A percentile compares a stretch with the other conserved stretches of the same genome.
Conservation (phyloP, 2,329 filamentous ascomycete species). For the Pseudomassariella vexata region DNA sequence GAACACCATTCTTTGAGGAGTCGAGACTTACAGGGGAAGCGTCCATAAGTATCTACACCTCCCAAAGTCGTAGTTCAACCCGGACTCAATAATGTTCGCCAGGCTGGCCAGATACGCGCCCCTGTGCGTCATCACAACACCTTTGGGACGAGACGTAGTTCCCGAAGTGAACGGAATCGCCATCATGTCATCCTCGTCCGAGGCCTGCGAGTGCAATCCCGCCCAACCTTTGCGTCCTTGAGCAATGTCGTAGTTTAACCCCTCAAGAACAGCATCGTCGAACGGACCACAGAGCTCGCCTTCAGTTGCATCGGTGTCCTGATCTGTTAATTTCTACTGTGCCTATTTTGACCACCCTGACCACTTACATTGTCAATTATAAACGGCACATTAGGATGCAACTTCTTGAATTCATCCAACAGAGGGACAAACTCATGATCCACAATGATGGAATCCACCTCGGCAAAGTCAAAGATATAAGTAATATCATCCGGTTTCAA, state of each 20-base stretch:
- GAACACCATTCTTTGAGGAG: background rate
- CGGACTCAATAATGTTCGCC: slow-evolving; percentile 83
- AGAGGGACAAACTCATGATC: slow-evolving; percentile 74
- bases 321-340: slow-evolving; percentile 11
- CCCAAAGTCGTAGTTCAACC: slow-evolving; percentile 64
- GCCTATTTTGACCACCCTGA: too few species aligned
- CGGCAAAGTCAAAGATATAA: slow-evolving; percentile 85
- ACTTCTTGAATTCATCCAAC: slow-evolving; percentile 58
- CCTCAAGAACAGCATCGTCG: slow-evolving; percentile 77
- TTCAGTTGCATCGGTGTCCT: slow-evolving; percentile 73
- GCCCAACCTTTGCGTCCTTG: slow-evolving; percentile 68
- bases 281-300: slow-evolving; percentile 74
- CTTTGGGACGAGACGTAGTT: slow-evolving; percentile 87
- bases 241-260: slow-evolving; percentile 64
- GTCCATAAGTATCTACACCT: slow-evolving; percentile 86
- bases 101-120: slow-evolving; percentile 80
- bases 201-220: slow-evolving; percentile 63
- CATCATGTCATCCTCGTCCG: slow-evolving; percentile 73
- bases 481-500: slow-evolving; percentile 65
- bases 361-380: slow-evolving; percentile 61
- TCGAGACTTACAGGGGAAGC: slow-evolving; percentile 71
- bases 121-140: slow-evolving; percentile 86
- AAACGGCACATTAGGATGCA: slow-evolving; percentile 59
- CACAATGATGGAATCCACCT: slow-evolving; percentile 81
- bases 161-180: slow-evolving; percentile 92